Evolutionary conservation across 371 early-diverging fungal species (phyloP), one percentile per base, ranked within the genome.

Genomic region (Chytridiales sp.): DNA sequence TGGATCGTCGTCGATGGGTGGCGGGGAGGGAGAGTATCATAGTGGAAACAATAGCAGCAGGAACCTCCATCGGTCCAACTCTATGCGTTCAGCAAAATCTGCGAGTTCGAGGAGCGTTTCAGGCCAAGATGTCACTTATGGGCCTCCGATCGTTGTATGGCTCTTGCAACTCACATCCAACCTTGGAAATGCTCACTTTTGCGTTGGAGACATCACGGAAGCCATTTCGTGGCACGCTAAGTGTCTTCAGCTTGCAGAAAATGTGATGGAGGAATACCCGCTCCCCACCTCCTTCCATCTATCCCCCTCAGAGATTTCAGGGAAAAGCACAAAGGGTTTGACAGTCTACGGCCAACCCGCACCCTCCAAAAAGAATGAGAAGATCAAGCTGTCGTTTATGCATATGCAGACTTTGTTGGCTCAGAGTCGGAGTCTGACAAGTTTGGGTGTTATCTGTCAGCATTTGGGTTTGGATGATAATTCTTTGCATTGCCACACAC

Each of bases 121-220:
- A n/a, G 35, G 17, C 4, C 52, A 38, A 5, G 69, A 75, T 44
- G 50, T 63, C 13, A 50, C 70, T n/a, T 62, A 61, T 30, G 79
- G 79, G 2, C 79, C 79, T 19, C 76, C 79, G 19, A 75, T 79
- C 32, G 73, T 76, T 0, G 67, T 74, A 3, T 74, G 73, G 66
- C 67, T 76, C 47, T 47, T 76, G 57, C 66, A 74, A 52, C 61
- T 79, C 4, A 61, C 66, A 15, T 73, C 73, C 1, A 79, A 75
- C 52, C 56, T 72, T 15, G 79, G 79, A 1, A 79, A 79, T 44
- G 66, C 70, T 21, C 51, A 69, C 43, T 74, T 62, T 50, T 46
- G 61, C 44, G 46, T 70, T 0, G 76, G 75, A 0, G 40, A 73
- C 31, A 69, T 60, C 46, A 67, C 69, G 52, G 64, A 62, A 4